Evolutionary conservation across 1,284 basidiomycete species (phyloP), one percentile per base, ranked within the genome.

Genomic region (Cryptococcus depauperatus): DNA sequence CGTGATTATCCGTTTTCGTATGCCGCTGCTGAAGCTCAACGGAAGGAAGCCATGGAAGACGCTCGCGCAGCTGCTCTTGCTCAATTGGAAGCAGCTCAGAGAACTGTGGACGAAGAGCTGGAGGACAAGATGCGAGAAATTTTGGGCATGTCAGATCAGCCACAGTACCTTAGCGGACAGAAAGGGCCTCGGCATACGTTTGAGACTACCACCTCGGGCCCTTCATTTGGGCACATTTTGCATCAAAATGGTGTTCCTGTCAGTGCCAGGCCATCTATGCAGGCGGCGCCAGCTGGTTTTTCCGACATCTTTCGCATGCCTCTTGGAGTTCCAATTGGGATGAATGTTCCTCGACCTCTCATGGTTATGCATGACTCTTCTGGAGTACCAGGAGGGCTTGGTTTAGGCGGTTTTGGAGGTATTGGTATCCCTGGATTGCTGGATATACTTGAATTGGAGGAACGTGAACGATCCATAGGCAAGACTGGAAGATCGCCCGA

Each of bases 151-250:
- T n/a, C n/a, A n/a, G n/a, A n/a, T n/a, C n/a, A n/a, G n/a, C n/a
- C n/a, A n/a, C n/a, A n/a, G n/a, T n/a, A n/a, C n/a, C 23, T 44
- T 25, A 30, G 38, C 13, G 16, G 16, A 11, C 33, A 10, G 10
- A 30, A 52, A 51, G 60, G 60, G 13, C 60, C 58, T 33, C 46
- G 61, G 14, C 51, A 48, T 34, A 66, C 62, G 8, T 59, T 51
- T 30, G 55, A 62, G 26, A 68, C 65, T 4, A 42, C 48, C 9
- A 63, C 63, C 1, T 60, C 58, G 43, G 66, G 51, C 3, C 64
- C 64, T 14, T 68, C 66, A 1, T 71, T 71, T 43, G 69, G 69
- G 0, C 67, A 69, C 46, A 46, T 66, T 6, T 44, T 57, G 2
- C 62, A 66, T 45, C 47, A 44, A 14, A 52, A 64, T 34, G 66